Base-by-base conservation (phyloP, 1,284 basidiomycete species). In the Sporisorium exsertum region DNA sequence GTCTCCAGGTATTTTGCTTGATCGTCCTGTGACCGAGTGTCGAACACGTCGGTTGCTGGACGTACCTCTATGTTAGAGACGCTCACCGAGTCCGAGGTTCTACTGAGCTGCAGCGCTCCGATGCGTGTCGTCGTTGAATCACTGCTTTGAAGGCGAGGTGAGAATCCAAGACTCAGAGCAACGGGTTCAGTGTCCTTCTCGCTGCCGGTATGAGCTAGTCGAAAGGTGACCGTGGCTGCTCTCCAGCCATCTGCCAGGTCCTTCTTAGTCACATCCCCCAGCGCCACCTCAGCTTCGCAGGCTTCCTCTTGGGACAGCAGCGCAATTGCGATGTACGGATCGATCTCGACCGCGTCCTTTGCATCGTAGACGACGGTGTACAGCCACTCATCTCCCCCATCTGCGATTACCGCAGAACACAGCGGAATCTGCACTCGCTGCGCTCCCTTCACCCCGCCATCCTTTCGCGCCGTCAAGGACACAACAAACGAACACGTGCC, bases 41-140 rank as follows among this genome's bases (percentile, higher is more conserved):
- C 60, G 13, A 32, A 35, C 8, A 46, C 22, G 15, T 54, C 37
- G 0, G 47, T 18, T 15, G 64, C 69, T 13, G 55, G 55, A 1
- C 33, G 32, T 9, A 63, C 46, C 9, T 72, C 32, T 12, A 72
- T 22, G 18, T 3, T 16, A 24, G 29, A 24, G 18, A 2, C n/a
- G 29, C 12, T 29, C 26, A 20, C 2, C 2, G 47, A 33, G 3
- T 29, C 4, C 15, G 46, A 43, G 13, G 37, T 16, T 15, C 9
- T 15, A 3, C 42, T 22, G 6, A 72, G 49, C 27, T 72, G 60
- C 26, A 72, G 22, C 10, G 70, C 70, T 22, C 70, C 70, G 12
- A 72, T 43, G 9, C 64, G 57, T 15, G 57, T 9, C 12, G 56
- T 22, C 7, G 29, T n/a, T 12, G 45, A 18, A 9, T 2, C 3